Evolutionary conservation across 352 stramenopile species (phyloP).

Genomic region (Phytophthora tentaculata): DNA sequence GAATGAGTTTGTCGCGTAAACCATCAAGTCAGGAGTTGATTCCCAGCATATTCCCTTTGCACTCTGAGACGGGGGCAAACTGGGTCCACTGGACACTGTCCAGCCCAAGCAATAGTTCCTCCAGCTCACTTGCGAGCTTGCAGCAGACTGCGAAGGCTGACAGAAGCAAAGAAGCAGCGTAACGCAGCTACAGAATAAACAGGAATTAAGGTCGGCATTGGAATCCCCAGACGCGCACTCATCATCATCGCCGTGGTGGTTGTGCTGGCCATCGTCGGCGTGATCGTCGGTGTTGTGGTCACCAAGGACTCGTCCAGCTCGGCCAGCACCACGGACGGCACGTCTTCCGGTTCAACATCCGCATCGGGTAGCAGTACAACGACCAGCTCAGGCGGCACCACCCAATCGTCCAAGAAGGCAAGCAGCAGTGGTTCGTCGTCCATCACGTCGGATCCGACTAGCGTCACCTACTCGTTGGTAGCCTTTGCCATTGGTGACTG

Average conservation of each 20-base stretch:
- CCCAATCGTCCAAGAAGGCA: conserved; percentile 35
- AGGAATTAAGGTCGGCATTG: conserved; percentile 7
- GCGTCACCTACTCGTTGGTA: conserved; percentile 50
- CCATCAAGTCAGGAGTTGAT: conserved; percentile 18
- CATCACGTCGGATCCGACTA: conserved; percentile 45
- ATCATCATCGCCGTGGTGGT: conserved; percentile 51
- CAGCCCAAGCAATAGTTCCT: conserved; percentile 2
- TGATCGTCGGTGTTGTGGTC: conserved; percentile 55
- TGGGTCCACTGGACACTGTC: too few species aligned
- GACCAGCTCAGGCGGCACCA: conserved; percentile 26
- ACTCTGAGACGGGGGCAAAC: conserved; percentile 22
- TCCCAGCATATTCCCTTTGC: conserved; percentile 19
- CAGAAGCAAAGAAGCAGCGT: conserved; percentile 6
- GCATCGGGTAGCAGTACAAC: conserved; percentile 16
- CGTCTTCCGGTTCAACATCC: conserved; percentile 24
- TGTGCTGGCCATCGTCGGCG: conserved; percentile 51
- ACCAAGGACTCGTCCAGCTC: conserved; percentile 32
- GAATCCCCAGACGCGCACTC: conserved; percentile 30
- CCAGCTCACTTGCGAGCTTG: conserved; percentile 27
- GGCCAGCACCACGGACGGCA: conserved; percentile 31
- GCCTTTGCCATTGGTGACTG: conserved; percentile 79
- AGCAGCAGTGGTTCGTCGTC: conserved; percentile 27
- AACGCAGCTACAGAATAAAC: neutral
- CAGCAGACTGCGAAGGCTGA: conserved; percentile 5
- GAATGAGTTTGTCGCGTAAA: conserved; percentile 11